Evolutionary conservation across 345 rosid genomes (phyloP).

Genomic region (Citrus medica): DNA sequence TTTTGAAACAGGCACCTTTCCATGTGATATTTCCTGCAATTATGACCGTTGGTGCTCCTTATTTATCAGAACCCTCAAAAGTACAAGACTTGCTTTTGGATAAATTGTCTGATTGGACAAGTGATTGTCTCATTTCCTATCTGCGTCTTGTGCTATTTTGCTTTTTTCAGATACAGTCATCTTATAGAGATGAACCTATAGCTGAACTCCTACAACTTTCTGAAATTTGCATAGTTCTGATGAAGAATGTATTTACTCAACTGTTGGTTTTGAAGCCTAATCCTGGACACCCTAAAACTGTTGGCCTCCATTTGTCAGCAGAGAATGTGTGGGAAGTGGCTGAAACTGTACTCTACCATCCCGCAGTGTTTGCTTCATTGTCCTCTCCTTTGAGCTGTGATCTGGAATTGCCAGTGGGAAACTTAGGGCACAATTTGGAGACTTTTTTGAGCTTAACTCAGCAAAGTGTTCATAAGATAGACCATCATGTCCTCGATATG

Average conservation of each 20-base stretch:
- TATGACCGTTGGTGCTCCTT: slow-evolving; percentile 28
- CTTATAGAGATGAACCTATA: slow-evolving; percentile 37
- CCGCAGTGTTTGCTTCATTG: slow-evolving; percentile 44
- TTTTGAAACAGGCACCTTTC: slow-evolving; percentile 66
- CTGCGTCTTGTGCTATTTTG: slow-evolving; percentile 66
- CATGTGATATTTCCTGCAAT: slow-evolving; percentile 56
- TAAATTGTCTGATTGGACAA: slow-evolving; percentile 43
- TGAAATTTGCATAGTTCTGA: slow-evolving; percentile 58
- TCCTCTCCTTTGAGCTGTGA: slow-evolving; percentile 42
- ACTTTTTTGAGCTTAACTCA: slow-evolving; percentile 34
- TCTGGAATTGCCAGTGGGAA: slow-evolving; percentile 29
- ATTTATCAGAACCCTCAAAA: slow-evolving; percentile 34
- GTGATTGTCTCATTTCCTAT: slow-evolving; percentile 38
- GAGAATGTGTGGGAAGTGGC: slow-evolving; percentile 48
- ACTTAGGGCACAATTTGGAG: slow-evolving; percentile 34
- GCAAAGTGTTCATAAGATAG: slow-evolving; percentile 47
- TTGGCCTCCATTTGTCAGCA: slow-evolving; percentile 22
- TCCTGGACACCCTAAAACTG: slow-evolving; percentile 21
- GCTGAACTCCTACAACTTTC: slow-evolving; percentile 44
- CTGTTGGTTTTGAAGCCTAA: slow-evolving; percentile 33
- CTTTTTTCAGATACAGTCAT: slow-evolving; percentile 53
- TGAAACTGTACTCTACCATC: slow-evolving; percentile 62
- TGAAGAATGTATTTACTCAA: slow-evolving; percentile 46
- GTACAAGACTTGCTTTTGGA: slow-evolving; percentile 53
- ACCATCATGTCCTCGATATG: slow-evolving; percentile 52